A percentile compares a stretch with the other conserved stretches of the same genome.
These are phyloP conservation scores for Kuraishia floccosa DNA, from an alignment of 805 yeast species.

Conservation along the genomic window DNA sequence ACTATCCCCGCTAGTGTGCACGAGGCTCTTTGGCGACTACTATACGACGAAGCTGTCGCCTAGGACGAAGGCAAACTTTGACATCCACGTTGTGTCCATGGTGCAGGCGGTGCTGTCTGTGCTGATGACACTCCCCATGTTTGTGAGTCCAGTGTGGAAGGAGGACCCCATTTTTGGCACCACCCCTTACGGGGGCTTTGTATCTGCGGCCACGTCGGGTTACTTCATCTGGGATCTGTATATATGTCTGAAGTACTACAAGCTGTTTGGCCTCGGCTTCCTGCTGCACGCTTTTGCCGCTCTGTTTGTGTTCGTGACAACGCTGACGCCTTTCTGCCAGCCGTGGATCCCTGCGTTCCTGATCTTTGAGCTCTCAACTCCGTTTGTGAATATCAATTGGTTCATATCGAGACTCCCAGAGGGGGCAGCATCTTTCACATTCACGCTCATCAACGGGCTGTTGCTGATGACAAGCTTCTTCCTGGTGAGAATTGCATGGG, in stretches of 20 bases:
- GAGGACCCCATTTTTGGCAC: constrained; percentile 52
- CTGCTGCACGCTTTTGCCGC: constrained; percentile 80
- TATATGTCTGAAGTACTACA: constrained; percentile 53
- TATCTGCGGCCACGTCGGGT: constrained; percentile 63
- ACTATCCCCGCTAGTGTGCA: constrained; percentile 40
- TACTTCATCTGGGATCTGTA: constrained; percentile 86
- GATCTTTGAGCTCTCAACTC: constrained; percentile 81
- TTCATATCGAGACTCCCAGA: constrained; percentile 69
- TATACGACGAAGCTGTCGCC: constrained; percentile 35
- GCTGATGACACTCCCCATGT: constrained; percentile 48
- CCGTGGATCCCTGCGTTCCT: constrained; percentile 78
- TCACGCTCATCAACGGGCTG: constrained; percentile 61
- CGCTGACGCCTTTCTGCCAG: constrained; percentile 65
- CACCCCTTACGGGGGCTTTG: constrained; percentile 68
- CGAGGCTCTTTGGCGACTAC: constrained; percentile 33
- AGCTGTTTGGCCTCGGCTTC: constrained; percentile 73
- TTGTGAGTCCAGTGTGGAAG: constrained; percentile 37
- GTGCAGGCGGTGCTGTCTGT: constrained; percentile 69
- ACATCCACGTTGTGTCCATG: constrained; percentile 84
- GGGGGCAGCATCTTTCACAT: constrained; percentile 43
- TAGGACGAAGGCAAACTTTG: constrained; percentile 60
- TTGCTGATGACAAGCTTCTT: constrained; percentile 62
- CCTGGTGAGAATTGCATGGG: constrained; percentile 75
- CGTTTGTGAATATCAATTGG: constrained; percentile 94
- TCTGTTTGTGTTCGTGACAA: constrained; percentile 52